A percentile compares a stretch with the other conserved stretches of the same genome.
These are phyloP conservation scores for Aspergillus ochraceoroseus DNA, from an alignment of 2,329 filamentous ascomycete species.

Conservation along the genomic window DNA sequence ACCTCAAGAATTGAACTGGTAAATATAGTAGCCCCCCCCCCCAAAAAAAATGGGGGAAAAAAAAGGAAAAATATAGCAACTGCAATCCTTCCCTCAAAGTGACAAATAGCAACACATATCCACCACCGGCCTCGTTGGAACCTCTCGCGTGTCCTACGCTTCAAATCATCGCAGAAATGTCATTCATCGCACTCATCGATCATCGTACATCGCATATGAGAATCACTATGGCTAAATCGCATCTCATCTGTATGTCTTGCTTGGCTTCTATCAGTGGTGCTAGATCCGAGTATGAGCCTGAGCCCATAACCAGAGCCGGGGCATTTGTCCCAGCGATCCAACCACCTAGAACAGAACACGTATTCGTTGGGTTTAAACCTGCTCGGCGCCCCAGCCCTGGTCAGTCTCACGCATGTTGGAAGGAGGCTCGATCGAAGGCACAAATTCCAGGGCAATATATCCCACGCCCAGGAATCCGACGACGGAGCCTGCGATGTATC, in stretches of 20 bases:
- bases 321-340: too few relatives aligned
- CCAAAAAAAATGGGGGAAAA: too few relatives aligned
- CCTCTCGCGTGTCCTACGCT: conserved; percentile 8
- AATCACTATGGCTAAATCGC: conserved; percentile 6
- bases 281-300: too few relatives aligned
- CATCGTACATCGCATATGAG: conserved; percentile 20
- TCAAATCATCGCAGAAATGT: conserved; percentile 17
- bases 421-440: conserved; percentile 73
- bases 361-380: conserved; percentile 54
- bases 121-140: conserved; percentile 1
- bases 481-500: conserved; percentile 70
- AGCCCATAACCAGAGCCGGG: too few relatives aligned
- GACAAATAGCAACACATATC: neutral
- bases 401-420: conserved; percentile 77
- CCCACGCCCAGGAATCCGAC: conserved; percentile 72
- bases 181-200: conserved; percentile 24
- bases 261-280: conserved; percentile 1
- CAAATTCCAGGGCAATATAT: conserved; percentile 71
- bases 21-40: too few relatives aligned
- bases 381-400: conserved; percentile 70
- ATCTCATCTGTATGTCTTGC: conserved; percentile 6
- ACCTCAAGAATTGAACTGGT: neutral
- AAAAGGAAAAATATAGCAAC: neutral
- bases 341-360: neutral
- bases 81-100: neutral